Percentiles rank a stretch among this genome's conserved stretches.
These are phyloP conservation scores for Garcia nutans DNA, from an alignment of 345 rosid species.

Conservation along the genomic window DNA sequence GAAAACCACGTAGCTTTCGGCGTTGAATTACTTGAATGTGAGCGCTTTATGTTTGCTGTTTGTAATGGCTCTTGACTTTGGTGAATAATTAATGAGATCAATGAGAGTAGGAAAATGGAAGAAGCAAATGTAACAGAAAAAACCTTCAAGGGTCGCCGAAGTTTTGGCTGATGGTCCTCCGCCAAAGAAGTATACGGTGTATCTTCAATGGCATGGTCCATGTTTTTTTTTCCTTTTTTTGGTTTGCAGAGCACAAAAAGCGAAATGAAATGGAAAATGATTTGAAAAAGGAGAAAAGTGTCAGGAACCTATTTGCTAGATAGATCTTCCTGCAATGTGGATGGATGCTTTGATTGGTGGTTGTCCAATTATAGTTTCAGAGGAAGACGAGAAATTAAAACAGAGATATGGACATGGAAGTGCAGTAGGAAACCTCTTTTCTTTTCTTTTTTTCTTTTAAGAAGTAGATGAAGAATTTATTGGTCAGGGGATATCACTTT, in stretches of 20 bases:
- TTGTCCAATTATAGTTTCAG: conserved; percentile 12
- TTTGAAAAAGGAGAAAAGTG: conserved; percentile 7
- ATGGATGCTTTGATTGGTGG: conserved; percentile 15
- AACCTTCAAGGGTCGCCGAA: conserved; percentile 39
- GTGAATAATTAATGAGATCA: conserved; percentile 40
- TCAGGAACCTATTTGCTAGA: neutral
- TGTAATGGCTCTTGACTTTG: conserved; percentile 34
- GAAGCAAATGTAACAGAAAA: conserved; percentile 29
- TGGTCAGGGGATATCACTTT: no score
- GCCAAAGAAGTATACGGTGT: conserved; percentile 42
- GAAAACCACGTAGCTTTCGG: conserved; percentile 13
- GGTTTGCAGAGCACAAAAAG: neutral
- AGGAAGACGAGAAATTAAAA: neutral
- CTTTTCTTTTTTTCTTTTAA: no score
- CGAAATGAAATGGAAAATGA: neutral
- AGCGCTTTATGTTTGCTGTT: neutral
- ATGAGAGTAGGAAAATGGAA: conserved; percentile 37
- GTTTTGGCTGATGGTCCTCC: conserved; percentile 20
- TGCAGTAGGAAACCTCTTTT: no score
- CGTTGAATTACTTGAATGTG: conserved; percentile 1
- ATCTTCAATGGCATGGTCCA: conserved; percentile 23
- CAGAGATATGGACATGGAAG: no score
- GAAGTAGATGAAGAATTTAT: no score
- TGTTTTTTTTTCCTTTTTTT: neutral
- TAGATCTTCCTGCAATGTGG: neutral